Conservation (phyloP, 495 filamentous ascomycete species). For the Articulospora tetracladia region DNA sequence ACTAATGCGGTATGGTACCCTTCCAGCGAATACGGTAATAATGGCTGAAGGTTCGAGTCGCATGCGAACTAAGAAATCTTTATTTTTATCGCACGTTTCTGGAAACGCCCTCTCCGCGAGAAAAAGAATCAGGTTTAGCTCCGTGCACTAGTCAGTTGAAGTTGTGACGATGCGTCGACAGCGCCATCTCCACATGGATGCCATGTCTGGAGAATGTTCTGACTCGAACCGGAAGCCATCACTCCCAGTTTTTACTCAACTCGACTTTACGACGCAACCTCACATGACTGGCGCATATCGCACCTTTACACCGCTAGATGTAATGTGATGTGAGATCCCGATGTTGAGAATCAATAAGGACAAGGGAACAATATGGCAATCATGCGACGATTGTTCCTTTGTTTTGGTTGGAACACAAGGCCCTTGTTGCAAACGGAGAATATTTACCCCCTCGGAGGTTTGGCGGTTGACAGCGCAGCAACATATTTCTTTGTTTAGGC, state of each 20-base stretch:
- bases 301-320: slow-evolving; percentile 24
- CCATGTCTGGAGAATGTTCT: slow-evolving; percentile 6
- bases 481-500: slow-evolving; percentile 24
- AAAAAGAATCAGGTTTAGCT: slow-evolving; percentile 6
- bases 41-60: background rate
- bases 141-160: background rate
- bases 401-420: slow-evolving; percentile 3
- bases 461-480: slow-evolving; percentile 21
- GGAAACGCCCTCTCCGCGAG: slow-evolving; percentile 17
- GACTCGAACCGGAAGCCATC: slow-evolving; percentile 10
- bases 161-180: slow-evolving; percentile 7
- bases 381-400: slow-evolving; percentile 12
- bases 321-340: slow-evolving; percentile 14
- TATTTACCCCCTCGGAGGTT: background rate
- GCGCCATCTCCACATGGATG: slow-evolving; percentile 10
- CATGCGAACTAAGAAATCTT: slow-evolving; percentile 8
- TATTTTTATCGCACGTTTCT: slow-evolving; percentile 18
- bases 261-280: background rate
- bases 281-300: slow-evolving; percentile 16
- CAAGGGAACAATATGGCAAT: slow-evolving; percentile 12
- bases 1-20: slow-evolving; percentile 16
- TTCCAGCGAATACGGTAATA: background rate
- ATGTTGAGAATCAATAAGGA: slow-evolving; percentile 7
- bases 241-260: background rate
- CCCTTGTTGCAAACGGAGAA: slow-evolving; percentile 23